Conservation (phyloP, 768 basidiomycete species). For the Boletus sp. region DNA sequence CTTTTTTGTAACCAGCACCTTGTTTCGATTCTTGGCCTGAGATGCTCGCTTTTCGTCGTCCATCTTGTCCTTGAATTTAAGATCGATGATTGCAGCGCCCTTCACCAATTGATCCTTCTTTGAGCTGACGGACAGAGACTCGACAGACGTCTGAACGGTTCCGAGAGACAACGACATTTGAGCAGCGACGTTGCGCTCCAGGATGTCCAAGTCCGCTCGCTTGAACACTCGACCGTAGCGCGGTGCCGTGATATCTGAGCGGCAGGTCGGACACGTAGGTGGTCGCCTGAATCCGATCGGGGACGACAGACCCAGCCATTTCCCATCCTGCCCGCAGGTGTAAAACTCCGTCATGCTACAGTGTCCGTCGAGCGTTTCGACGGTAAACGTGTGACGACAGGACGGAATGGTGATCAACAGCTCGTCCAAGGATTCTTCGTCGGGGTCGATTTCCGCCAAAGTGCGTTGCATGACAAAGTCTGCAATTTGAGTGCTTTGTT, state of each 20-base stretch:
- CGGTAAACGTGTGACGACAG: constrained; percentile 67
- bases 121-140: constrained; percentile 23
- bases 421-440: constrained; percentile 42
- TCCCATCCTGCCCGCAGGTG: constrained; percentile 29
- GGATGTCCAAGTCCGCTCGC: constrained; percentile 59
- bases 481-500: constrained; percentile 43
- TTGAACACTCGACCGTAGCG: constrained; percentile 65
- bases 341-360: constrained; percentile 55
- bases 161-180: constrained; percentile 48
- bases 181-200: constrained; percentile 60
- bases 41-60: not conserved
- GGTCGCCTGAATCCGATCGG: constrained; percentile 41
- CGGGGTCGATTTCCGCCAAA: constrained; percentile 46
- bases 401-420: constrained; percentile 57
- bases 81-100: constrained; percentile 11
- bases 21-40: constrained; percentile 13
- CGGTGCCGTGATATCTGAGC: constrained; percentile 51
- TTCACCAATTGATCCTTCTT: constrained; percentile 16
- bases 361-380: constrained; percentile 67
- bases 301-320: constrained; percentile 44
- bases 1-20: constrained; percentile 12
- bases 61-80: constrained; percentile 13
- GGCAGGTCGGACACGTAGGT: constrained; percentile 64
- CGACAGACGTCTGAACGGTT: constrained; percentile 28
- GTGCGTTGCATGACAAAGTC: constrained; percentile 58